phyloP scores from a whole-genome alignment of 148 eudicot genomes.

The Vaccinium corymbosum region DNA sequence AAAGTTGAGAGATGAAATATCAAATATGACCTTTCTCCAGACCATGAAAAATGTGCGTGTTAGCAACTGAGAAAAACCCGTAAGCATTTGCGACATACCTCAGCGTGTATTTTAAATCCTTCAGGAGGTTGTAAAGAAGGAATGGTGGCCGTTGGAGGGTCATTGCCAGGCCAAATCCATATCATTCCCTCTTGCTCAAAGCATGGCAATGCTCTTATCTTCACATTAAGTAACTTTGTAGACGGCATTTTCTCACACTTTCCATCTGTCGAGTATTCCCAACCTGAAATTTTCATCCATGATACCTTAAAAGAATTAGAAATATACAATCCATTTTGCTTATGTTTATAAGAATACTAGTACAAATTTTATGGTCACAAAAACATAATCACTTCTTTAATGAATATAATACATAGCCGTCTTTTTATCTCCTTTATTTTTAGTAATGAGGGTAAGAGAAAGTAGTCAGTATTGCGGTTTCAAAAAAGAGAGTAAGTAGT shows the following conservation, averaged over 20 bases:
- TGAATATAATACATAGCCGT: not conserved
- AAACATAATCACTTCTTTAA: not conserved
- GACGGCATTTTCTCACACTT: conserved; percentile 99
- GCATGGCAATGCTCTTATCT: conserved; percentile 79
- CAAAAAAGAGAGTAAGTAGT: no score
- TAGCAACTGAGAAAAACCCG: not conserved
- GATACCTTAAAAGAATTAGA: not conserved
- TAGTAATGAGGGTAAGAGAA: not conserved
- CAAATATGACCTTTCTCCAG: not conserved
- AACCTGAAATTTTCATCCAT: conserved; percentile 43
- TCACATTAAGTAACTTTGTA: conserved; percentile 62
- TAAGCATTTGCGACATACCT: conserved; percentile 40
- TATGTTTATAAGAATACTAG: not conserved
- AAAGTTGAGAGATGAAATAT: not conserved
- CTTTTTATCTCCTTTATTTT: not conserved
- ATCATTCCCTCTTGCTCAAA: conserved; percentile 92
- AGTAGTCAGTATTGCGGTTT: not conserved
- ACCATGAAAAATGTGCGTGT: not conserved
- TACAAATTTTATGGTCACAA: not conserved
- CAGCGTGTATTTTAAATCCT: conserved; percentile 86
- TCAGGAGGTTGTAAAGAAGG: conserved; percentile 84
- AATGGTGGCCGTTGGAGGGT: conserved; percentile 65
- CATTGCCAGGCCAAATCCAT: conserved; percentile 98
- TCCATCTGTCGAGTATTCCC: conserved; percentile 98
- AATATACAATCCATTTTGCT: not conserved